phyloP scores from a whole-genome alignment of 2,329 filamentous ascomycete genomes.

The Paraphaeosphaeria sporulosa region DNA sequence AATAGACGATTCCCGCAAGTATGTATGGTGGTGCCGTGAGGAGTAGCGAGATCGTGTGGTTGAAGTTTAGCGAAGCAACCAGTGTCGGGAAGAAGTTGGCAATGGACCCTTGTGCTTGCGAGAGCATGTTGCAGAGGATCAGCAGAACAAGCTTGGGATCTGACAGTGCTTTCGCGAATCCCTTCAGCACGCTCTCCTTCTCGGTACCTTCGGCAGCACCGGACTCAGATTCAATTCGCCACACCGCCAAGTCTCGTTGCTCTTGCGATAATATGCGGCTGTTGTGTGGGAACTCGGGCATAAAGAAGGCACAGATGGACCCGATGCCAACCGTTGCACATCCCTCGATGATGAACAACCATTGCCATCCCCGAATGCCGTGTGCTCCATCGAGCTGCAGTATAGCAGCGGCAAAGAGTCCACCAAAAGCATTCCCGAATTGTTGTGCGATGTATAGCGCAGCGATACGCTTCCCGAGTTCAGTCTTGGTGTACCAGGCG shows the following conservation, averaged over 20 bases:
- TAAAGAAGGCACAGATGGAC: conserved; percentile 27
- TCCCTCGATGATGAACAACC: conserved; percentile 17
- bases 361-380: not conserved
- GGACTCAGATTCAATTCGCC: conserved; percentile 29
- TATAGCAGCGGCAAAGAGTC: not conserved
- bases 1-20: conserved; percentile 57
- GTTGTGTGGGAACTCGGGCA: conserved; percentile 31
- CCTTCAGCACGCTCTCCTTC: conserved; percentile 57
- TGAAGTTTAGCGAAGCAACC: conserved; percentile 62
- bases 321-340: conserved; percentile 29
- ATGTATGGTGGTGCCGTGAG: conserved; percentile 66
- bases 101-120: conserved; percentile 62
- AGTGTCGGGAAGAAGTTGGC: conserved; percentile 61
- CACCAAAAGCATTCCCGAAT: not conserved
- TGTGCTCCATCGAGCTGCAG: not conserved
- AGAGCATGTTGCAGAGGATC: conserved; percentile 66
- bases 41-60: conserved; percentile 61
- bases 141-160: conserved; percentile 68
- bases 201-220: conserved; percentile 26
- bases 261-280: conserved; percentile 21
- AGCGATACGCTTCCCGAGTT: not conserved
- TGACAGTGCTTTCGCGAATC: conserved; percentile 63
- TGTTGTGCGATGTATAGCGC: not conserved
- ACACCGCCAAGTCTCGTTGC: conserved; percentile 28
- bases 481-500: not conserved